phyloP scores from a whole-genome alignment of 2,329 filamentous ascomycete species.

The Leptoxyphium fumago region DNA sequence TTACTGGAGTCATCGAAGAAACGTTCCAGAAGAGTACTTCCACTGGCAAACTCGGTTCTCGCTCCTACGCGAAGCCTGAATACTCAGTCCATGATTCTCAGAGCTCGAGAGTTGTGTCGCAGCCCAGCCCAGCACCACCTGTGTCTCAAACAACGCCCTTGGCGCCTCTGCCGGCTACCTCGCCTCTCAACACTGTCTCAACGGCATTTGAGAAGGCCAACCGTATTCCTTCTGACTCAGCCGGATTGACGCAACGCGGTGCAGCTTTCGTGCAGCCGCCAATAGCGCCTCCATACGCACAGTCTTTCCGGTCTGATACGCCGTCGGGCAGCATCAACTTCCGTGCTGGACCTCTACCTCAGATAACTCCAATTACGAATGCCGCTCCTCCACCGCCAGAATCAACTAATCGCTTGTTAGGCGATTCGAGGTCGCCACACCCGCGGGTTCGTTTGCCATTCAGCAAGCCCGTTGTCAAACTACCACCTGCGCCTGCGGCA shows the following conservation, averaged over 20 bases:
- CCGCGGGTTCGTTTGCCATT: conserved; percentile 58
- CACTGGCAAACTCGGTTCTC: conserved; percentile 14
- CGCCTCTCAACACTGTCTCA: conserved; percentile 9
- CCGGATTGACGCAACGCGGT: conserved; percentile 17
- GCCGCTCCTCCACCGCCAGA: conserved; percentile 50
- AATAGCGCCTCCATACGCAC: conserved; percentile 13
- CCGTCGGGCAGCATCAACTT: conserved; percentile 10
- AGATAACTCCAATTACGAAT: conserved; percentile 9
- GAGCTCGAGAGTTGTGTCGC: conserved; percentile 11
- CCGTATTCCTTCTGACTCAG: conserved; percentile 16
- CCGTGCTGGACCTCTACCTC: conserved; percentile 11
- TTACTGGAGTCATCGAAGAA: conserved; percentile 14
- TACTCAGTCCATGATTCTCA: conserved; percentile 16
- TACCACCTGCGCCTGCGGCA: conserved; percentile 48
- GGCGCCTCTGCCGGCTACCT: conserved; percentile 13
- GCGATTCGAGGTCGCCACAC: conserved; percentile 48
- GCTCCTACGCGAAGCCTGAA: conserved; percentile 14
- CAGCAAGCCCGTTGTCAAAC: conserved; percentile 61
- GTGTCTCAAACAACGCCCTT: conserved; percentile 20
- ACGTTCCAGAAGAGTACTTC: conserved; percentile 21
- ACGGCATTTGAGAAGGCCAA: conserved; percentile 15
- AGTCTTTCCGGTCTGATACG: conserved; percentile 5
- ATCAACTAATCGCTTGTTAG: conserved; percentile 57
- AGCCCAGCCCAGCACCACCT: conserved; percentile 17
- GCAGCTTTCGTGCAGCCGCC: conserved; percentile 11